These are phyloP conservation scores for Oidium heveae DNA, from an alignment of 2,329 filamentous ascomycete species.

Conservation along the genomic window DNA sequence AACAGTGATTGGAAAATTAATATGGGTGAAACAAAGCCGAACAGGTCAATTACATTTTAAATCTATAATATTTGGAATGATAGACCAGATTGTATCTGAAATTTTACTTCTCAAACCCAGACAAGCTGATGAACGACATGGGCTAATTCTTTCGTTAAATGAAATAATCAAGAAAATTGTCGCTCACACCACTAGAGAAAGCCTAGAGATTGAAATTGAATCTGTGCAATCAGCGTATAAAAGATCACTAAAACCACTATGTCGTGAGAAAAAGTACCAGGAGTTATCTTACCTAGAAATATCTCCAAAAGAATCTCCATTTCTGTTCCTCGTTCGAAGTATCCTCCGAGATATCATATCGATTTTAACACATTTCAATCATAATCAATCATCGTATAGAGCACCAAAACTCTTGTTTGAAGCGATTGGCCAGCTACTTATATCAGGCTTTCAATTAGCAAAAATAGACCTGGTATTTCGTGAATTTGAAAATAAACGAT, in stretches of 20 bases:
- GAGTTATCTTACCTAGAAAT: neutral
- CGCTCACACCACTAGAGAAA: neutral
- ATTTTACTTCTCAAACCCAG: slow-evolving; percentile 12
- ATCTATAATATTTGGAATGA: neutral
- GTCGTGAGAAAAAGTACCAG: neutral
- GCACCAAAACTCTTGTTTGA: slow-evolving; percentile 38
- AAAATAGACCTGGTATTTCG: neutral
- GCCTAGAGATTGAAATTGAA: neutral
- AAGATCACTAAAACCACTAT: neutral
- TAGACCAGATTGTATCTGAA: neutral
- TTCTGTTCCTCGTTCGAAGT: neutral
- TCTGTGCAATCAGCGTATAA: too few relatives aligned
- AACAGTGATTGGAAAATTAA: slow-evolving; percentile 37
- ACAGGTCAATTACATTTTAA: neutral
- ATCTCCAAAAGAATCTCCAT: neutral
- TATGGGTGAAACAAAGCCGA: slow-evolving; percentile 6
- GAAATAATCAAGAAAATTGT: slow-evolving; percentile 20
- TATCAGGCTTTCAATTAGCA: slow-evolving; percentile 22
- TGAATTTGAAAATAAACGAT: neutral
- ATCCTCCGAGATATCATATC: neutral
- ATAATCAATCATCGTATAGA: neutral
- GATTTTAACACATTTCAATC: neutral
- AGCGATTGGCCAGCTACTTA: slow-evolving; percentile 30
- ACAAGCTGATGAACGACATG: slow-evolving; percentile 46
- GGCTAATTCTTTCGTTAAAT: slow-evolving; percentile 35